Conservation (phyloP, 768 basidiomycete species). For the Suillus lakei region DNA sequence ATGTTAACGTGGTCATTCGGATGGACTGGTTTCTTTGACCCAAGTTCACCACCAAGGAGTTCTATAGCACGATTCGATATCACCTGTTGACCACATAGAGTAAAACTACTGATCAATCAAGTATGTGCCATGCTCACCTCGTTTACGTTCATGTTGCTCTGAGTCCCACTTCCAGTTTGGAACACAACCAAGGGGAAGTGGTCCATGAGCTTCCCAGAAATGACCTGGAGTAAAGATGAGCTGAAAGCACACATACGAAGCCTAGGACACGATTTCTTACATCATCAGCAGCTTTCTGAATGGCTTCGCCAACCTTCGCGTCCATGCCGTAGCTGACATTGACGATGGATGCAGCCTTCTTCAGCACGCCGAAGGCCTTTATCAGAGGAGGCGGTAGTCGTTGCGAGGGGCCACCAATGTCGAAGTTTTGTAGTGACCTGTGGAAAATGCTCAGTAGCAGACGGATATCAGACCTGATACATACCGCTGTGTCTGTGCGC, state of each 20-base stretch:
- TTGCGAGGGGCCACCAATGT: conserved; percentile 95
- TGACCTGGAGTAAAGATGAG: conserved; percentile 65
- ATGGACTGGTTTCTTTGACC: conserved; percentile 96
- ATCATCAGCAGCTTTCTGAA: conserved; percentile 93
- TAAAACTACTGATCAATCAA: neutral
- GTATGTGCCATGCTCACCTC: conserved; percentile 58
- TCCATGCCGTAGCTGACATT: conserved; percentile 92
- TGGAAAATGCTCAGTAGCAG: conserved; percentile 16
- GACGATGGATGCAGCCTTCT: conserved; percentile 94
- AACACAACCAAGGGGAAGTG: conserved; percentile 99
- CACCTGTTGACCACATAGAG: conserved; percentile 54
- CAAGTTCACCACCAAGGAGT: conserved; percentile 91
- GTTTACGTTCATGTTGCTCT: conserved; percentile 99
- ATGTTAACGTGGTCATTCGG: conserved; percentile 99
- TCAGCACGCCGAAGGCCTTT: conserved; percentile 96
- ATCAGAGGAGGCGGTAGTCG: conserved; percentile 94
- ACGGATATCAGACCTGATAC: conserved; percentile 12
- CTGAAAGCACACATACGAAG: neutral
- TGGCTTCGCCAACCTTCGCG: conserved; percentile 83
- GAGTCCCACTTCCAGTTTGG: conserved; percentile 98
- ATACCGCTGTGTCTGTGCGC: conserved; percentile 95
- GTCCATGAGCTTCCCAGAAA: conserved; percentile 90
- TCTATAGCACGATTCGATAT: conserved; percentile 99
- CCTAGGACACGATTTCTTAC: conserved; percentile 44
- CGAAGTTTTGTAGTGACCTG: conserved; percentile 95